Evolutionary conservation across 805 yeast genomes (phyloP), one percentile per base, ranked within the genome.

Genomic region (Priceomyces fermenticarens): DNA sequence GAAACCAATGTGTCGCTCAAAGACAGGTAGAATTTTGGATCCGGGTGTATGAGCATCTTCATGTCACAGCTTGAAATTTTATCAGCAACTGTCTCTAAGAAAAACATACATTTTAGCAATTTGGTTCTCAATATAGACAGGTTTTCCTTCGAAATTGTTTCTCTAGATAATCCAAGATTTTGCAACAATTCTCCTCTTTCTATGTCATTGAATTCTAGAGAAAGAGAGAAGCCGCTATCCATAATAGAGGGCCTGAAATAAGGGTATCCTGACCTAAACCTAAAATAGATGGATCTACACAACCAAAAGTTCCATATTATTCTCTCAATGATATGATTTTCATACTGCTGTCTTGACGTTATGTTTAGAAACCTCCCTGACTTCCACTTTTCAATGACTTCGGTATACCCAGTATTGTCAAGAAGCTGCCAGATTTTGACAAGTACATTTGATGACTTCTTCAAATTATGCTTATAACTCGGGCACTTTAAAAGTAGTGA

Each of bases 241-340:
- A 32, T 38, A 3, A 36, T 32, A 9, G 50, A 48, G 3, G 49
- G 30, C 30, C 32, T 45, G 13, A 39, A 26, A 30, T 46, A 57
- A 0, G 63, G 63, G 29, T 34, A 42, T 1, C 65, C 63, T 26
- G 40, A 42, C 8, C 38, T 38, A 14, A 48, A 40, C 10, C 62
- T 48, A 14, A 52, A 40, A 3, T 49, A 26, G 5, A 55, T 34
- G 1, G 46, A 17, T 25, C 50, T 39, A 27, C 42, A 37, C 10
- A 50, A 38, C 48, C 53, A 58, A 31, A 47, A 53, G 20, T 42
- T 47, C 67, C 67, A 62, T 5, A 60, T 42, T 15, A 55, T 34
- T 15, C 59, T 51, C 8, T 57, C 40, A 8, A 47, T 35, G 9
- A 55, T 29, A 32, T 60, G 62, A 8, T 46, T 41, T 38, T 61